These are phyloP conservation scores for Ophiostoma perfectum DNA, from an alignment of 2,329 filamentous ascomycete genomes.

Conservation along the genomic window DNA sequence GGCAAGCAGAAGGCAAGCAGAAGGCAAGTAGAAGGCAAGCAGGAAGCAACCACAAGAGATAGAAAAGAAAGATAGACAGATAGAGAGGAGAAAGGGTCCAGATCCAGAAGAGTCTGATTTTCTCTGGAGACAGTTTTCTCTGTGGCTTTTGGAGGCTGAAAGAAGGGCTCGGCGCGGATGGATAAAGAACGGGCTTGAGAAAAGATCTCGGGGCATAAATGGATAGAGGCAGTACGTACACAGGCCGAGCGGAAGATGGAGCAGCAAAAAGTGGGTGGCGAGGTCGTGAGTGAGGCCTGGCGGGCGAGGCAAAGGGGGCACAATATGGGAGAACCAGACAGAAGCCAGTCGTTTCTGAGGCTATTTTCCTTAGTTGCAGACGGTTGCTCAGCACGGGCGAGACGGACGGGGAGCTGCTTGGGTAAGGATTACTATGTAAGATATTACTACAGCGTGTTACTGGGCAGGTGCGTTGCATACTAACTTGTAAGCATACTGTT, in stretches of 20 bases:
- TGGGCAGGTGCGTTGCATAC: not conserved
- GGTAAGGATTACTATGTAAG: constrained; percentile 2
- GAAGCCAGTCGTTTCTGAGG: constrained; percentile 18
- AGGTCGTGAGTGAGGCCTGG: constrained; percentile 9
- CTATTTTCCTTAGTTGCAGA: constrained; percentile 17
- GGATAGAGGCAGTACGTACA: constrained; percentile 7
- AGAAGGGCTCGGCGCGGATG: constrained; percentile 1
- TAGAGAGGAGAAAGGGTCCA: constrained; percentile 1
- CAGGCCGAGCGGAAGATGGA: not conserved
- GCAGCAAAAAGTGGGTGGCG: constrained; percentile 19
- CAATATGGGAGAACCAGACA: constrained; percentile 14
- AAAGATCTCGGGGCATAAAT: not conserved
- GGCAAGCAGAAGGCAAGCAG: too few species aligned
- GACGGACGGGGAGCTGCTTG: constrained; percentile 4
- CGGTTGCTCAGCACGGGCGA: not conserved
- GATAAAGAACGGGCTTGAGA: not conserved
- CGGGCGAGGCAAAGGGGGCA: constrained; percentile 9
- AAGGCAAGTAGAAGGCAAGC: not conserved
- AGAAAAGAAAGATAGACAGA: constrained; percentile 6
- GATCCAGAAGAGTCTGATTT: constrained; percentile 10
- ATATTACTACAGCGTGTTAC: not conserved
- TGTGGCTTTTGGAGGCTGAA: not conserved
- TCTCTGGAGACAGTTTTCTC: not conserved
- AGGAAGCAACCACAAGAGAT: not conserved
- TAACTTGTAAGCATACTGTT: not conserved